Evolutionary conservation across 108 stramenopile genomes (phyloP).

Genomic region (Poteriospumella lacustris): DNA sequence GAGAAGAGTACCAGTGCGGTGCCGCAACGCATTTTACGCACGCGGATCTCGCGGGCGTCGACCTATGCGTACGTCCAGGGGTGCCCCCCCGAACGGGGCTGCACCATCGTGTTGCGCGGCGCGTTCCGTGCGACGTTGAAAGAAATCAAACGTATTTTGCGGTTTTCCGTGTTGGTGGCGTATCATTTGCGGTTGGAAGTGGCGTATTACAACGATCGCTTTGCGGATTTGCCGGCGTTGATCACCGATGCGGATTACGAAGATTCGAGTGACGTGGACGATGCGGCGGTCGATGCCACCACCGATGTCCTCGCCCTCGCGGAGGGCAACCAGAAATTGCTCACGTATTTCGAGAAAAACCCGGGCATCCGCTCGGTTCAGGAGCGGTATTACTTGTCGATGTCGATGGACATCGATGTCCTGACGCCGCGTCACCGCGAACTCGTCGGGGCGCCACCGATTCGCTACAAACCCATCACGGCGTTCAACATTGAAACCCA

Average conservation of each 20-base stretch:
- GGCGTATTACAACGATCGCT: slow-evolving; percentile 74
- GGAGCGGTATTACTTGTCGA: not conserved
- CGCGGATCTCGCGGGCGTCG: slow-evolving; percentile 24
- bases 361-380: too few species aligned
- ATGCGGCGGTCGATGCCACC: not conserved
- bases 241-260: not conserved
- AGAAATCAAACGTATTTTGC: slow-evolving; percentile 74
- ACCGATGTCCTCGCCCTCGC: too few species aligned
- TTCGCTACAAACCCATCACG: slow-evolving; percentile 36
- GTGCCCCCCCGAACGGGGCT: slow-evolving; percentile 78
- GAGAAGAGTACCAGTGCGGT: slow-evolving; percentile 51
- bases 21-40: not conserved
- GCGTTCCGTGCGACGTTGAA: slow-evolving; percentile 67
- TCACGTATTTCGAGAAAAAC: too few species aligned
- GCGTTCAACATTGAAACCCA: slow-evolving; percentile 52
- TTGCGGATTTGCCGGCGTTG: slow-evolving; percentile 55
- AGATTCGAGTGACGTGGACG: slow-evolving; percentile 12
- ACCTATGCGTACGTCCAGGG: slow-evolving; percentile 66
- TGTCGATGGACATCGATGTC: slow-evolving; percentile 13
- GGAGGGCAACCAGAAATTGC: too few species aligned
- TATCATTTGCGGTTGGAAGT: slow-evolving; percentile 91
- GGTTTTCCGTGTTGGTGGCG: slow-evolving; percentile 71
- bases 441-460: slow-evolving; percentile 23
- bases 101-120: slow-evolving; percentile 82
- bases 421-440: slow-evolving; percentile 26